phyloP scores from a whole-genome alignment of 805 yeast genomes.

The Hanseniaspora occidentalis region DNA sequence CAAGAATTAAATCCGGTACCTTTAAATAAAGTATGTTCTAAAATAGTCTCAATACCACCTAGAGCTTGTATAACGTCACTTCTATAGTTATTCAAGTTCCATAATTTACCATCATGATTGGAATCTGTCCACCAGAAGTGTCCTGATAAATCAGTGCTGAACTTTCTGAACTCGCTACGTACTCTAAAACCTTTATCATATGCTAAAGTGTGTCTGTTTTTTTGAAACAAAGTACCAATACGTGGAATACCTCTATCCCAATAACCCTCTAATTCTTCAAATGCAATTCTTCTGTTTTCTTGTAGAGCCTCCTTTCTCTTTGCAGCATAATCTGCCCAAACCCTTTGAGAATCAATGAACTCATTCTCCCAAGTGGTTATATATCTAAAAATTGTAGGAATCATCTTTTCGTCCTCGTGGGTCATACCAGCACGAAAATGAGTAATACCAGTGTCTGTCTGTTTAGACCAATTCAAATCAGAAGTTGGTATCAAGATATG shows the following conservation, averaged over 20 bases:
- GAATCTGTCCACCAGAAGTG: conserved; percentile 96
- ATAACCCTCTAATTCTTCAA: conserved; percentile 85
- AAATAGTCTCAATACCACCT: conserved; percentile 93
- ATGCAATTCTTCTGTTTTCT: conserved; percentile 73
- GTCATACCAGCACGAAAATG: conserved; percentile 93
- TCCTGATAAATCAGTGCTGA: conserved; percentile 54
- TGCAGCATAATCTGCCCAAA: conserved; percentile 94
- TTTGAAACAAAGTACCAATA: conserved; percentile 87
- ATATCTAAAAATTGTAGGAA: conserved; percentile 90
- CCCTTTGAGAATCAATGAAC: conserved; percentile 84
- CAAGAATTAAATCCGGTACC: conserved; percentile 97
- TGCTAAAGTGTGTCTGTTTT: conserved; percentile 87
- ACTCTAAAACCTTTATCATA: conserved; percentile 89
- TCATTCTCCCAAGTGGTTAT: conserved; percentile 96
- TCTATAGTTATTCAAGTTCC: conserved; percentile 88
- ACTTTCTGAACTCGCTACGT: conserved; percentile 68
- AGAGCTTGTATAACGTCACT: conserved; percentile 94
- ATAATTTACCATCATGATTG: conserved; percentile 88
- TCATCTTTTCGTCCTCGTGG: conserved; percentile 62
- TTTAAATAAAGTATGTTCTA: conserved; percentile 88
- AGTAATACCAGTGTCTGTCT: conserved; percentile 87
- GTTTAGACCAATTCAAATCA: conserved; percentile 82
- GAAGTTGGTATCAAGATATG: conserved; percentile 91
- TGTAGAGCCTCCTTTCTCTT: conserved; percentile 79
- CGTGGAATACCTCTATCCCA: conserved; percentile 98